Evolutionary conservation across 1,139 yeast species (phyloP), one percentile per base, ranked within the genome.

Genomic region (Pichia sp.): DNA sequence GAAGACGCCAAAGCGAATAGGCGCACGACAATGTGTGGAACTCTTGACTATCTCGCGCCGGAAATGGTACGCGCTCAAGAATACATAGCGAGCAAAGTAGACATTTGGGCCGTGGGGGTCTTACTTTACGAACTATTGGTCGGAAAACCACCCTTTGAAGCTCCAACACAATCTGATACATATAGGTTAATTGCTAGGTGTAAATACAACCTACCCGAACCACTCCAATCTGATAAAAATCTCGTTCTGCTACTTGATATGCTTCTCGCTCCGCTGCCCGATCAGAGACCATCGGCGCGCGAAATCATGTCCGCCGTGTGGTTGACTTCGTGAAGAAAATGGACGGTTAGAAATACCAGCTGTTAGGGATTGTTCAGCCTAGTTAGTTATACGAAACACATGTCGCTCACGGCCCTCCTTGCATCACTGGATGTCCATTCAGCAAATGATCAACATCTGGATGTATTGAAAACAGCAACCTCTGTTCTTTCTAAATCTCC

Each of bases 41-140:
- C 98, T 0, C 69, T 92, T 37, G 98, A 92, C 62, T 92, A 92
- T 58, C 65, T 92, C 23, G 95, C 98, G 0, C 98, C 98, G 3
- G 98, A 92, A 65, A 84, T 92, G 86, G 86, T 92, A 11, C 73
- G 72, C 46, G 70, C 73, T 40, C 26, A 11, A n/a, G 26, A 11
- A 11, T 34, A 34, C 26, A 3, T 7, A 6, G 26, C 36, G 7
- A 6, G 7, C 7, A 23, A 11, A 23, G 96, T 87, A 0, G 98
- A 92, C 60, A 74, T 85, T 10, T 92, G 98, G 98, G 87, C 97
- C 0, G 67, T 92, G 46, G 98, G 98, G 0, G 80, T 92, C 2
- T 65, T 92, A 39, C 75, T 90, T 49, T 92, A 84, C 59, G 98
- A 92, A 61, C 75, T 92, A 46, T 66, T 92, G 3, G 92, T 85